Evolutionary conservation across 2,329 filamentous ascomycete species (phyloP), one percentile per base, ranked within the genome.

Genomic region (Cladosporium sp.): DNA sequence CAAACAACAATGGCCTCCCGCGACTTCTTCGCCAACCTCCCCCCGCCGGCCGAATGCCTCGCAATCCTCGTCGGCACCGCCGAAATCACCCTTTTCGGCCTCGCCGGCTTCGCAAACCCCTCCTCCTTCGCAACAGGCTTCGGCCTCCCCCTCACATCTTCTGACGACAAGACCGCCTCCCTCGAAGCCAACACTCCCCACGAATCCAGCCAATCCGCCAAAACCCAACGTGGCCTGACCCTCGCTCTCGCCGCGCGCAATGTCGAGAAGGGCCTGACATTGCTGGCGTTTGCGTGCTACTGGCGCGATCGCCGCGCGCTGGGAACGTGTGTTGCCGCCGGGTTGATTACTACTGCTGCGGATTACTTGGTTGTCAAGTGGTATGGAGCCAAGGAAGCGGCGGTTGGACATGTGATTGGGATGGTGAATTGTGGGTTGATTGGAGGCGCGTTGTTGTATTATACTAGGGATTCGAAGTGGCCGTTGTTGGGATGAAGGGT

Each of bases 41-140:
- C 69, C 15, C 67, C 67, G 32, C 68, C 70, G 42, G 64, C 68
- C 62, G 69, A 71, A 65, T 67, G 65, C 64, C 66, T 71, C 58
- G 69, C 69, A 19, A 68, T 71, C 62, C 68, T 70, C 48, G 54
- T 71, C 47, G 70, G 69, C 62, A 61, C 59, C 56, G 64, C 66
- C 34, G 68, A 71, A 64, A 51, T 69, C 52, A 63, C 66, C 59
- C 53, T 69, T 60, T 70, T 69, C 61, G 68, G 71, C 58, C 64
- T 72, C 54, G 69, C 61, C 52, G 71, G 70, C 56, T 60, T 71
- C 58, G 67, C 67, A 34, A 69, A 70, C 62, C 65, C 67, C 25
- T 44, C 62, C 28, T 66, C 67, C 49, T 73, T 69, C 63, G 59
- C 64, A 50, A 65, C 65, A 55, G 67, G 67, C 61, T 72, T 69